These are phyloP conservation scores for Candida patagonica DNA, from an alignment of 805 yeast species.

Conservation along the genomic window DNA sequence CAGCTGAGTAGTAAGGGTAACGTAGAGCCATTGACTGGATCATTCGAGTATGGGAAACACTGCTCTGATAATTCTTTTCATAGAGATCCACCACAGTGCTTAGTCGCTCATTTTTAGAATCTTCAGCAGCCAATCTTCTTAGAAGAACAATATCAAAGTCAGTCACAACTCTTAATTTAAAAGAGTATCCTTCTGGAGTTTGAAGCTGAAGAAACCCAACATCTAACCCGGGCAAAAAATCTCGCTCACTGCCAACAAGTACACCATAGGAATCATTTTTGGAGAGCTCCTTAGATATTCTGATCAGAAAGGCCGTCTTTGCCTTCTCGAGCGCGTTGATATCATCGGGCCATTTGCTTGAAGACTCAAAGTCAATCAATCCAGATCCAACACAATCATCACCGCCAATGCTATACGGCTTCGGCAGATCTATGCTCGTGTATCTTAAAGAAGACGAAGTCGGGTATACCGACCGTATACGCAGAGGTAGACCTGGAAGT, in stretches of 20 bases:
- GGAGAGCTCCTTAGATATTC: constrained; percentile 43
- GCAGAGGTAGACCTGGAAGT: constrained; percentile 52
- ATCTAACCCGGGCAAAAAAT: constrained; percentile 21
- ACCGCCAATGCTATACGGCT: constrained; percentile 53
- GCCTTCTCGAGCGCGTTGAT: constrained; percentile 74
- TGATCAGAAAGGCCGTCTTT: constrained; percentile 79
- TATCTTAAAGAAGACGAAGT: constrained; percentile 66
- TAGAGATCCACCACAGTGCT: constrained; percentile 24
- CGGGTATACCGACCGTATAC: constrained; percentile 63
- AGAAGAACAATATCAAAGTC: constrained; percentile 77
- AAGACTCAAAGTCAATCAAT: constrained; percentile 78
- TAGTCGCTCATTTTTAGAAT: constrained; percentile 45
- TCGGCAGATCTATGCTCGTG: constrained; percentile 70
- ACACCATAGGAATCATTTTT: constrained; percentile 42
- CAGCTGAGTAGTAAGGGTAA: constrained; percentile 64
- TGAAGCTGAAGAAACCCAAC: constrained; percentile 36
- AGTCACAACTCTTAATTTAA: constrained; percentile 63
- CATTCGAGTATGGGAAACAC: constrained; percentile 74
- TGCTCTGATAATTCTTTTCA: constrained; percentile 48
- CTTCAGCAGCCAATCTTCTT: constrained; percentile 21
- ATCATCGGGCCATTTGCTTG: constrained; percentile 95
- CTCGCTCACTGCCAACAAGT: constrained; percentile 55
- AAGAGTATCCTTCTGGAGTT: constrained; percentile 87
- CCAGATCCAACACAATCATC: constrained; percentile 53
- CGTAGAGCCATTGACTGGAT: constrained; percentile 61